Evolutionary conservation across 805 yeast species (phyloP).

Genomic region (Starmerella geochares): DNA sequence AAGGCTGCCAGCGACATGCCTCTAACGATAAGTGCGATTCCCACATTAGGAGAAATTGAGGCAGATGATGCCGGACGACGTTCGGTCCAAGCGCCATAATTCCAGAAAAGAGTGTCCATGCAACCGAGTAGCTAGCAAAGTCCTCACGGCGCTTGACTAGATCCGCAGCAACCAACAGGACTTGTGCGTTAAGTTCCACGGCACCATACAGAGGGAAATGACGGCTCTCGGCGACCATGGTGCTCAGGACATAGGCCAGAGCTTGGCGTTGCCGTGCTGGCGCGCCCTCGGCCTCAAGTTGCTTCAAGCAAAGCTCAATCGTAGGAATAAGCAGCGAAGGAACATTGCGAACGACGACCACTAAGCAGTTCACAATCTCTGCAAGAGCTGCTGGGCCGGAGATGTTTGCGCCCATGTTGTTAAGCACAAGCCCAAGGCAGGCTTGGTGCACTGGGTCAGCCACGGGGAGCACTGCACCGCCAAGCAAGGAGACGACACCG

Average conservation of each 20-base stretch:
- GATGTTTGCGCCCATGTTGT: slow-evolving; percentile 8
- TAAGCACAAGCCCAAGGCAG: slow-evolving; percentile 20
- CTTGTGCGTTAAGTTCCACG: slow-evolving; percentile 17
- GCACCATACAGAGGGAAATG: slow-evolving; percentile 19
- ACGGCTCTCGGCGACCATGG: slow-evolving; percentile 16
- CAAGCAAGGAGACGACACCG: slow-evolving; percentile 12
- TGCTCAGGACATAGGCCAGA: slow-evolving; percentile 20
- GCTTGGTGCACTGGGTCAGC: slow-evolving; percentile 23
- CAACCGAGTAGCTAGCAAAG: slow-evolving; percentile 27
- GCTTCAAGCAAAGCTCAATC: slow-evolving; percentile 14
- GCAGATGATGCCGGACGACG: slow-evolving; percentile 44
- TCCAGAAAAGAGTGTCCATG: slow-evolving; percentile 57
- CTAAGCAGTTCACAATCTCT: slow-evolving; percentile 11
- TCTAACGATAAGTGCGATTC: slow-evolving; percentile 41
- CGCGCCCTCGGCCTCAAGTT: slow-evolving; percentile 16
- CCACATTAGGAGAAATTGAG: slow-evolving; percentile 57
- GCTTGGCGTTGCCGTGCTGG: slow-evolving; percentile 1
- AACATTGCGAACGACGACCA: slow-evolving; percentile 11
- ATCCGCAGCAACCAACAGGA: slow-evolving; percentile 11
- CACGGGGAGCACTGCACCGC: slow-evolving; percentile 20
- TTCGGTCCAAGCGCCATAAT: slow-evolving; percentile 50
- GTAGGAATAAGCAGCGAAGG: slow-evolving; percentile 21
- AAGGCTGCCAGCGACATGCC: slow-evolving; percentile 29
- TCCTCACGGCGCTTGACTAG: slow-evolving; percentile 9
- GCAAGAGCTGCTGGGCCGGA: slow-evolving; percentile 10